Evolutionary conservation across 2,329 filamentous ascomycete genomes (phyloP).

Genomic region (Xylaria sp.): DNA sequence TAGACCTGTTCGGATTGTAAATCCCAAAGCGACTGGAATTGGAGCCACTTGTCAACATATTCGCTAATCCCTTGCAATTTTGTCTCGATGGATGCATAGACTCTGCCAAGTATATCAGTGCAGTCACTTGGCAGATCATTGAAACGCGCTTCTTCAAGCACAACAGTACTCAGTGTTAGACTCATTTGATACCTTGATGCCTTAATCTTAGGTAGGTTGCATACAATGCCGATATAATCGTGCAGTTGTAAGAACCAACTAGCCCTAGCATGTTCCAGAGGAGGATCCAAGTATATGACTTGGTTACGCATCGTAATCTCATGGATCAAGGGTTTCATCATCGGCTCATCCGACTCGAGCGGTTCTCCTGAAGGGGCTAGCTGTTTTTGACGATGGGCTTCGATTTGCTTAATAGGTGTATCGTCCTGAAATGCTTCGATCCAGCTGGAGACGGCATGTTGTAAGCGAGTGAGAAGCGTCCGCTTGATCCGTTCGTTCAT

Average conservation of each 20-base stretch:
- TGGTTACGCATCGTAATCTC: constrained; percentile 99
- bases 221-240: constrained; percentile 91
- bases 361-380: constrained; percentile 56
- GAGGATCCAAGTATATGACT: constrained; percentile 95
- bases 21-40: constrained; percentile 99
- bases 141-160: constrained; percentile 77
- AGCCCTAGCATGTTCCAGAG: constrained; percentile 88
- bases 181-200: constrained; percentile 94
- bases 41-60: constrained; percentile 98
- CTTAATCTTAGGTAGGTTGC: constrained; percentile 93
- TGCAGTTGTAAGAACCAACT: constrained; percentile 95
- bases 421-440: constrained; percentile 82
- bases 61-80: constrained; percentile 81
- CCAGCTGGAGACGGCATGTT: constrained; percentile 86
- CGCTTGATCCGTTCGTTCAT: constrained; percentile 88
- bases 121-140: constrained; percentile 86
- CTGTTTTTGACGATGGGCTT: constrained; percentile 65
- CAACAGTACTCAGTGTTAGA: constrained; percentile 67
- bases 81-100: constrained; percentile 84
- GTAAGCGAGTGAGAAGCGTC: constrained; percentile 83
- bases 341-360: constrained; percentile 64
- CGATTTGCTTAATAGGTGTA: constrained; percentile 53
- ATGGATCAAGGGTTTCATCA: constrained; percentile 79
- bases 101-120: constrained; percentile 78
- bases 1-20: constrained; percentile 96